Base-by-base conservation (phyloP, 192 early-diverging fungal species). In the Funneliformis geosporum region DNA sequence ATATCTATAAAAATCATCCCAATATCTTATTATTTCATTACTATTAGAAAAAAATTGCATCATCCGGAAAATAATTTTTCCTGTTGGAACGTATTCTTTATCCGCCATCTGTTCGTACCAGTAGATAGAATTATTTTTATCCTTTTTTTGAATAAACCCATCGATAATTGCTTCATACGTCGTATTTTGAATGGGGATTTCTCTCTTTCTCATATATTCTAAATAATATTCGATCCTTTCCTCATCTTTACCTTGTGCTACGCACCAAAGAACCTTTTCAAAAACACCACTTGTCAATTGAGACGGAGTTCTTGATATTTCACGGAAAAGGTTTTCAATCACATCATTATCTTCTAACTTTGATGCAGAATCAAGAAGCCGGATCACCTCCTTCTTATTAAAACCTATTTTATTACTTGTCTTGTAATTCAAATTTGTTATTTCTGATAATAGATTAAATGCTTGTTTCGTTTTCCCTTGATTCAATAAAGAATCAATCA, bases 321-420 rank as follows among this genome's bases (percentile, higher is more conserved):
- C 25, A 46, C 28, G 25, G 38, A 62, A 78, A 28, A 78, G 21
- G 12, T 21, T 23, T 68, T 78, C 60, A 40, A 25, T 27, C 12
- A 78, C 9, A 21, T 47, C 14, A 78, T 9, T 33, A 67, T 68
- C 65, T 25, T 67, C 25, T 27, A 21, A 46, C 10, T 67, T 16
- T 28, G 42, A 28, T 38, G 76, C 76, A 6, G 65, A 40, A 39
- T 47, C 38, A 38, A 78, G 47, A 42, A 86, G 25, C 6, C 74
- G 21, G 33, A 81, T 85, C 28, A 81, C 73, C 5, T 79, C 79
- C 14, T 33, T 67, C 1, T 46, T 50, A 46, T 85, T 83, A 16
- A 80, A 80, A 16, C 68, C 60, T 1, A 83, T 68, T 18, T 50
- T 33, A 33, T 33, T 2, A 33, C 33, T 33, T 33, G 33, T 33